phyloP scores from a whole-genome alignment of 169 alveolate genomes.

The Besnoitia besnoiti region DNA sequence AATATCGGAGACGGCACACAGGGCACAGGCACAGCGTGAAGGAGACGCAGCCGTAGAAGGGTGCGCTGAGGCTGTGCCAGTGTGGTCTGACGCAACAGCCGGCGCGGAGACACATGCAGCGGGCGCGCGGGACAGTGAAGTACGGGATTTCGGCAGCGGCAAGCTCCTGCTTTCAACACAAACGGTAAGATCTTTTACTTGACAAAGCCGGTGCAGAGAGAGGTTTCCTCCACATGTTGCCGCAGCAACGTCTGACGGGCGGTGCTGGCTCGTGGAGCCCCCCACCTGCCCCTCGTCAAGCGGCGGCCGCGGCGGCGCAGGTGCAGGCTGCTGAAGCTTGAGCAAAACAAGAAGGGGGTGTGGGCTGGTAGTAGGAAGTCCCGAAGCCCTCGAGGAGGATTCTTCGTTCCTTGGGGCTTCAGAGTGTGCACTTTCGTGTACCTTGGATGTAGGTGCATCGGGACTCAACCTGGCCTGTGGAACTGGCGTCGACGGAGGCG shows the following conservation, averaged over 20 bases:
- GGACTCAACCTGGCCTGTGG: too few species aligned
- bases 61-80: too few species aligned
- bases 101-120: too few species aligned
- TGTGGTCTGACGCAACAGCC: too few species aligned
- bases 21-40: too few species aligned
- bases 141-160: too few species aligned
- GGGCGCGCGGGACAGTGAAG: too few species aligned
- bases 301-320: background rate
- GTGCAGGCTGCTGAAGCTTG: constrained; percentile 11
- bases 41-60: too few species aligned
- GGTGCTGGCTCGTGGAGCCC: background rate
- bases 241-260: background rate
- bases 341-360: background rate
- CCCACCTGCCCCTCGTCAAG: background rate
- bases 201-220: background rate
- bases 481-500: too few species aligned
- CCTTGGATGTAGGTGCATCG: too few species aligned
- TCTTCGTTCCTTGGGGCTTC: background rate
- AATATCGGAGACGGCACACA: too few species aligned
- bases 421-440: too few species aligned
- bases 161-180: background rate
- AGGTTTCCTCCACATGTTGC: background rate
- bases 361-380: background rate
- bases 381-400: background rate
- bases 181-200: background rate